A percentile compares a stretch with the other conserved stretches of the same genome.
These are phyloP conservation scores for Sarcomyxa edulis DNA, from an alignment of 768 basidiomycete genomes.

Conservation along the genomic window DNA sequence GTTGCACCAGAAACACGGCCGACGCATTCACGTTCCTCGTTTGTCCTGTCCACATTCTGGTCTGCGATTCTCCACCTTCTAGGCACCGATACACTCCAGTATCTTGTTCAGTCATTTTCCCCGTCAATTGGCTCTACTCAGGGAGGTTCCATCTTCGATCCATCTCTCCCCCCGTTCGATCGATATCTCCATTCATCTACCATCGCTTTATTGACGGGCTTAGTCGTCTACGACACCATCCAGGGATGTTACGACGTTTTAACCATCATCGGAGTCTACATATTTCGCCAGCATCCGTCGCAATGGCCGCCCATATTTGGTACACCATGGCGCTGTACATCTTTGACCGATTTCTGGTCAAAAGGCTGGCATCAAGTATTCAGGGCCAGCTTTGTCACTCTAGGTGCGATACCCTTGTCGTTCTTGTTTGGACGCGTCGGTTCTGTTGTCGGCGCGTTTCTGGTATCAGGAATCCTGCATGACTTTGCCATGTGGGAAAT, in stretches of 20 bases:
- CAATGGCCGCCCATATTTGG: conserved; percentile 66
- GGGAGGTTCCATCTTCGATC: conserved; percentile 40
- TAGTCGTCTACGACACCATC: conserved; percentile 39
- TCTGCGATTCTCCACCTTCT: conserved; percentile 30
- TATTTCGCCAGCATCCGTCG: conserved; percentile 42
- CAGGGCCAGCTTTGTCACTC: conserved; percentile 46
- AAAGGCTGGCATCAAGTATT: conserved; percentile 67
- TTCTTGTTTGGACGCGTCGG: conserved; percentile 42
- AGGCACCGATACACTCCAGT: conserved; percentile 39
- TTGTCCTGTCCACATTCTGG: conserved; percentile 26
- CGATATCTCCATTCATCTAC: conserved; percentile 39
- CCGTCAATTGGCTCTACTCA: conserved; percentile 31
- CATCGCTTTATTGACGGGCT: conserved; percentile 38
- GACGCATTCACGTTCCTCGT: conserved; percentile 26
- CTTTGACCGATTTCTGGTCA: conserved; percentile 60
- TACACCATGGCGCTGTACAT: conserved; percentile 50
- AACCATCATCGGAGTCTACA: conserved; percentile 36
- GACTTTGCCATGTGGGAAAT: conserved; percentile 54
- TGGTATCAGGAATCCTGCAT: conserved; percentile 57
- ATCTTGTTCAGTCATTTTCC: conserved; percentile 39
- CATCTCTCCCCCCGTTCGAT: conserved; percentile 23
- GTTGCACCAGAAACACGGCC: conserved; percentile 38
- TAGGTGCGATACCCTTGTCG: conserved; percentile 42
- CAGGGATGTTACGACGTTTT: conserved; percentile 34
- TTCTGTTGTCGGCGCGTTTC: conserved; percentile 51